Base-by-base conservation (phyloP, 495 filamentous ascomycete genomes). In the Neurospora sp. region DNA sequence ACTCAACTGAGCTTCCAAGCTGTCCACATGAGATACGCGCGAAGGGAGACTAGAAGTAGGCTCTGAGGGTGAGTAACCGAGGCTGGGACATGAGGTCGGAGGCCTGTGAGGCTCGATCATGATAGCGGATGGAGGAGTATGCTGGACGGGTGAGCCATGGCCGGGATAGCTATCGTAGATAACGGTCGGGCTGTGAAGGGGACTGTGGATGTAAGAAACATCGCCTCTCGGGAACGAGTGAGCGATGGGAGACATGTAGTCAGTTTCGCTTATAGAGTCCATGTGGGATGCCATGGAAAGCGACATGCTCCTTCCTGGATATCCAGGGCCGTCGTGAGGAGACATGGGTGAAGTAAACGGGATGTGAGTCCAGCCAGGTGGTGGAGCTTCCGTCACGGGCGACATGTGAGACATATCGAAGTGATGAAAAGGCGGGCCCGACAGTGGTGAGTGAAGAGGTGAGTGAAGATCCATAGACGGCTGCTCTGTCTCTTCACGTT, bases 231-330 rank as follows among this genome's bases (percentile, higher is more conserved):
- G 80, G 77, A 86, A 89, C 5, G 86, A 84, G 39, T 86, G 84
- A 66, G 79, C 80, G 48, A 87, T 77, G 12, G 87, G 86, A 31
- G 87, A 88, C 71, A 85, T 83, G 75, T 88, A 89, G 76, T 89
- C 85, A 69, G 85, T 82, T 16, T 88, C 86, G 75, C 85, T 88
- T 66, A 89, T 81, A 5, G 86, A 82, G 75, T 87, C 86, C 70
- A 86, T 79, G 16, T 85, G 84, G 5, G 83, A 83, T 41, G 81
- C 80, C 38, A 82, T 66, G 6, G 79, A 74, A 11, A 78, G 69
- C 5, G 76, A 73, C 23, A 80, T 72, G 31, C 78, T 79, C 48
- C 76, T 73, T 16, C 72, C 76, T n/a, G 69, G 31, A 69, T 77
- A 79, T 66, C 79, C 72, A 23, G 76, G 73, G 35, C 69, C 72